These are phyloP conservation scores for Pseudogymnoascus sp. DNA, from an alignment of 2,329 filamentous ascomycete species.

Conservation along the genomic window DNA sequence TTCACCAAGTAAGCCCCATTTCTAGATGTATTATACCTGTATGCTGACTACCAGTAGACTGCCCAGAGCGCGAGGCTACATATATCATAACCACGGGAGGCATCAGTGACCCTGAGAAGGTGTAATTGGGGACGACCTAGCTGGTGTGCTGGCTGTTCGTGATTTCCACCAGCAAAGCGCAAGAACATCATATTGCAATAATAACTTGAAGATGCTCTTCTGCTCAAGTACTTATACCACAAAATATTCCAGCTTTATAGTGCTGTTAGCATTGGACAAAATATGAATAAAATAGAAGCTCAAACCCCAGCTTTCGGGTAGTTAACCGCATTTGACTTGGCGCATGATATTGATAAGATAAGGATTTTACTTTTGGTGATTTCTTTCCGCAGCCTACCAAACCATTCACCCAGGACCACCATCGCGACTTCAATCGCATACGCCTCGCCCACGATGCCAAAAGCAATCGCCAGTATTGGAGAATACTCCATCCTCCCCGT, in stretches of 20 bases:
- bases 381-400: not conserved
- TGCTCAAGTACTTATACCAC: not conserved
- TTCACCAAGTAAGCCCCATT: slow-evolving; percentile 44
- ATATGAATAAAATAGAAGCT: not conserved
- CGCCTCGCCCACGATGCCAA: slow-evolving; percentile 8
- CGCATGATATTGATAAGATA: slow-evolving; percentile 12
- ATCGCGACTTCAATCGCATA: slow-evolving; percentile 9
- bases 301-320: slow-evolving; percentile 8
- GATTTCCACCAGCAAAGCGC: not conserved
- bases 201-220: not conserved
- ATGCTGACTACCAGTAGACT: slow-evolving; percentile 37
- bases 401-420: slow-evolving; percentile 1
- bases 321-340: slow-evolving; percentile 10
- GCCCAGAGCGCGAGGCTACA: slow-evolving; percentile 58
- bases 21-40: not conserved
- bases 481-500: slow-evolving; percentile 25
- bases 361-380: slow-evolving; percentile 10
- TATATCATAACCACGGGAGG: slow-evolving; percentile 63
- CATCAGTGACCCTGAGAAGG: slow-evolving; percentile 58
- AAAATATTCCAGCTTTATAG: slow-evolving; percentile 14
- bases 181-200: not conserved
- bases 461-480: slow-evolving; percentile 15
- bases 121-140: slow-evolving; percentile 27
- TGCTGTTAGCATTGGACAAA: not conserved
- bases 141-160: not conserved